These are phyloP conservation scores for Suillus placidus DNA, from an alignment of 768 basidiomycete genomes.

Conservation along the genomic window DNA sequence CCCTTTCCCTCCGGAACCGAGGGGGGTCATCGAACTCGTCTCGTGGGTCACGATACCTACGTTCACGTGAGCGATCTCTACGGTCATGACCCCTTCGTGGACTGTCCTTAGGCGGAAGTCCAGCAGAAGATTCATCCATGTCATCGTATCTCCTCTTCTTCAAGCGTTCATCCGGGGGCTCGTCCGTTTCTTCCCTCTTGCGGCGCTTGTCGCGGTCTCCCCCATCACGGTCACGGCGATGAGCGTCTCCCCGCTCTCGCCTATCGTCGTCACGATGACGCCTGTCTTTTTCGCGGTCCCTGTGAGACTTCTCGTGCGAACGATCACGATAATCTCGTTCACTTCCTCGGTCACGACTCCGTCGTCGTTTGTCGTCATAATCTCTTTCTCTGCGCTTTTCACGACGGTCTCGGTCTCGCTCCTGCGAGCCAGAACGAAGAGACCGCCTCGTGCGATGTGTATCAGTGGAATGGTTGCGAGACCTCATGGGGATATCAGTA, in stretches of 20 bases:
- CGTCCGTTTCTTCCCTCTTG: conserved; percentile 69
- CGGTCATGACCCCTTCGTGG: conserved; percentile 49
- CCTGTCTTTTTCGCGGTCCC: conserved; percentile 42
- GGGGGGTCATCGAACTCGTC: conserved; percentile 66
- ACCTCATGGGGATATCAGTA: conserved; percentile 39
- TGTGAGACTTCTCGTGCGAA: conserved; percentile 54
- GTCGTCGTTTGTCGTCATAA: conserved; percentile 62
- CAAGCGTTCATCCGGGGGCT: conserved; percentile 51
- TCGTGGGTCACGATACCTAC: conserved; percentile 51
- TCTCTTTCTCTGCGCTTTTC: conserved; percentile 55
- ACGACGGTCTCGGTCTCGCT: conserved; percentile 50
- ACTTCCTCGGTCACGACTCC: conserved; percentile 62
- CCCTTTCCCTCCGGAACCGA: conserved; percentile 46
- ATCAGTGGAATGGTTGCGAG: conserved; percentile 76
- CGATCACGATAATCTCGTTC: conserved; percentile 51
- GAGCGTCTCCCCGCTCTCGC: conserved; percentile 55
- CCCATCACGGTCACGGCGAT: conserved; percentile 55
- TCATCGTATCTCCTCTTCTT: conserved; percentile 72
- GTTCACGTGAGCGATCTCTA: conserved; percentile 56
- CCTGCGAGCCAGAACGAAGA: conserved; percentile 71
- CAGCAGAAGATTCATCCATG: conserved; percentile 45
- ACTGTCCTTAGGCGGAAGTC: conserved; percentile 52
- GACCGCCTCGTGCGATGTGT: conserved; percentile 74
- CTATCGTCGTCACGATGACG: conserved; percentile 50
- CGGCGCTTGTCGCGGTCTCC: conserved; percentile 61